Percentiles rank a stretch among this genome's conserved stretches.
phyloP scores from a whole-genome alignment of 169 alveolate genomes.

The Plasmodium reichenowi region DNA sequence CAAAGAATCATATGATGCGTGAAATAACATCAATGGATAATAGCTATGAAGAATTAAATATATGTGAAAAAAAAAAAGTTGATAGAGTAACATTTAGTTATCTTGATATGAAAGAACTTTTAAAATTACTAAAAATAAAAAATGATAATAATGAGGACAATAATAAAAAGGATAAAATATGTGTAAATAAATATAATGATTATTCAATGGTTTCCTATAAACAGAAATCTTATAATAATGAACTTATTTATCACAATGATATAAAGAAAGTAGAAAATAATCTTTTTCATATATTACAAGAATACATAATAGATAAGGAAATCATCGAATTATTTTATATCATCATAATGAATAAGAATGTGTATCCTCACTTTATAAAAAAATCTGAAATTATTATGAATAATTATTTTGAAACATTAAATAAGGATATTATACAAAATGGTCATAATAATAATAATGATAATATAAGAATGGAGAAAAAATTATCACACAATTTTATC shows the following conservation, averaged over 20 bases:
- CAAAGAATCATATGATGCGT: background rate
- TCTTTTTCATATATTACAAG: conserved; percentile 6
- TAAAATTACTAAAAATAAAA: conserved; percentile 38
- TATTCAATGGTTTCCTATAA: too few species aligned
- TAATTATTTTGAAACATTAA: conserved; percentile 8
- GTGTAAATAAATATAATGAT: too few species aligned
- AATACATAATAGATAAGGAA: conserved; percentile 29
- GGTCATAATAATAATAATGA: background rate
- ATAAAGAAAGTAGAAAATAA: conserved; percentile 7
- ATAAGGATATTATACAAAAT: background rate
- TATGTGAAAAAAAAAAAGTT: conserved; percentile 1
- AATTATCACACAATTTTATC: conserved; percentile 7
- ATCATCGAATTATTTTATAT: conserved; percentile 40
- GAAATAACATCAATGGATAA: background rate
- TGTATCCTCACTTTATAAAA: background rate
- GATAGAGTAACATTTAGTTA: conserved; percentile 4
- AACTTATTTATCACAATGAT: too few species aligned
- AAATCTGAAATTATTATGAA: conserved; percentile 19
- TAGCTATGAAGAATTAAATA: background rate
- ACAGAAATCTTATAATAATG: too few species aligned
- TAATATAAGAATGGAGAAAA: background rate
- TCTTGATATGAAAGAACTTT: conserved; percentile 68
- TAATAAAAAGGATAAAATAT: background rate
- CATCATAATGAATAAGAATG: conserved; percentile 13
- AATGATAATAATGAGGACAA: conserved; percentile 6